Conservation (phyloP, 139 green algal genomes). For the Picochlorum costavermella region DNA sequence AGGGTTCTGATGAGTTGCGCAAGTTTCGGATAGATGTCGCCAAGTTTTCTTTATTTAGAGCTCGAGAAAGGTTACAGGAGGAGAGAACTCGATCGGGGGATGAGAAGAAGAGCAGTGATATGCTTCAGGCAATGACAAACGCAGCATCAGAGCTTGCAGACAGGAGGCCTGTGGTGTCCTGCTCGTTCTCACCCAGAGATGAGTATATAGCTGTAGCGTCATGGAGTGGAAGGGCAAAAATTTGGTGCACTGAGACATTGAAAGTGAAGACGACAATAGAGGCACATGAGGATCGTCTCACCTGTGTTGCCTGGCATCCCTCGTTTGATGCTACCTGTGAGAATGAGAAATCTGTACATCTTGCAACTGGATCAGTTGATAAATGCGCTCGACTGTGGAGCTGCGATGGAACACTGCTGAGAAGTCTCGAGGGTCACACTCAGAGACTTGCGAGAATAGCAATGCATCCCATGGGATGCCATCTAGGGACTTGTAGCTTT, state of each 20-base stretch:
- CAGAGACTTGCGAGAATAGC: conserved; percentile 70
- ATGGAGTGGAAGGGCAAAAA: conserved; percentile 65
- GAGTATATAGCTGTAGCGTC: conserved; percentile 49
- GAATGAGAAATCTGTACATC: conserved; percentile 8
- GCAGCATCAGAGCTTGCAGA: conserved; percentile 72
- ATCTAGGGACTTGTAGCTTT: conserved; percentile 74
- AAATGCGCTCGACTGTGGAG: conserved; percentile 49
- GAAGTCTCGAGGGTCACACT: conserved; percentile 67
- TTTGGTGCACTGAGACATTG: conserved; percentile 56
- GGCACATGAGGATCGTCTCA: conserved; percentile 71
- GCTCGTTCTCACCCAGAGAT: conserved; percentile 63
- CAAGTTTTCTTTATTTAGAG: conserved; percentile 62
- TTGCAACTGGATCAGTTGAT: conserved; percentile 68
- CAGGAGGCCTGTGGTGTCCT: conserved; percentile 70
- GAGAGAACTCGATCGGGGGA: no score
- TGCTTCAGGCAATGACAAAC: conserved; percentile 17
- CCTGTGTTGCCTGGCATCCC: conserved; percentile 80
- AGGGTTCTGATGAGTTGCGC: conserved; percentile 57
- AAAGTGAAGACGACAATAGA: conserved; percentile 37
- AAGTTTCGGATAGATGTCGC: conserved; percentile 52
- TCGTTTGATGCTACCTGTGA: conserved; percentile 14
- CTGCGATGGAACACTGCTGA: conserved; percentile 41
- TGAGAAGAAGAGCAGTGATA: background rate
- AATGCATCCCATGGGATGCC: conserved; percentile 82
- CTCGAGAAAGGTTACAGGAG: conserved; percentile 42